These are phyloP conservation scores for Shiraia bambusicola DNA, from an alignment of 2,329 filamentous ascomycete genomes.

Conservation along the genomic window DNA sequence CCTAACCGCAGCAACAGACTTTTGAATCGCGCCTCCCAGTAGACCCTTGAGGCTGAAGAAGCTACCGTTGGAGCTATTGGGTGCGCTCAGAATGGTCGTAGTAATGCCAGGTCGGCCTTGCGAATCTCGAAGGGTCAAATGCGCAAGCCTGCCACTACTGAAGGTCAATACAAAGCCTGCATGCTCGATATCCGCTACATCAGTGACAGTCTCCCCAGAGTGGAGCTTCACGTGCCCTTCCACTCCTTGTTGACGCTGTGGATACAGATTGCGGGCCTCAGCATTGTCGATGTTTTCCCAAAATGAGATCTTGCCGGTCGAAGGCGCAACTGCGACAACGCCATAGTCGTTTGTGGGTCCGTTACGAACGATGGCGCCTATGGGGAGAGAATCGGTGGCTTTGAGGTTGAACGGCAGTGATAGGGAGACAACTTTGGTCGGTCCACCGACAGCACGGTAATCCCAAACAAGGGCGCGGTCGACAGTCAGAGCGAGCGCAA, in stretches of 20 bases:
- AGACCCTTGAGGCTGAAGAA: slow-evolving; percentile 80
- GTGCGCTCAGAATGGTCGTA: slow-evolving; percentile 70
- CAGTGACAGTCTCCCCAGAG: slow-evolving; percentile 73
- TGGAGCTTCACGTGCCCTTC: slow-evolving; percentile 75
- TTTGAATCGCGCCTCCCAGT: slow-evolving; percentile 69
- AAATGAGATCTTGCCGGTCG: slow-evolving; percentile 81
- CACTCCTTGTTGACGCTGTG: slow-evolving; percentile 77
- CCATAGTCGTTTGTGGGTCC: slow-evolving; percentile 79
- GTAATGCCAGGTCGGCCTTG: slow-evolving; percentile 83
- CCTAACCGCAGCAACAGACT: slow-evolving; percentile 77
- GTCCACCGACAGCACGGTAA: slow-evolving; percentile 66
- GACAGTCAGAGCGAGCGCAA: slow-evolving; percentile 78
- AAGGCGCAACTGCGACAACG: slow-evolving; percentile 81
- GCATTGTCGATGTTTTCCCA: slow-evolving; percentile 95
- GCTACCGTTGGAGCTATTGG: slow-evolving; percentile 62
- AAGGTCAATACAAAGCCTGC: slow-evolving; percentile 84
- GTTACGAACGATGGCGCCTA: slow-evolving; percentile 79
- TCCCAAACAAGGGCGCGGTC: slow-evolving; percentile 88
- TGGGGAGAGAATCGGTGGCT: slow-evolving; percentile 70
- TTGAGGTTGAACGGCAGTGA: slow-evolving; percentile 73
- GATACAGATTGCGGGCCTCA: slow-evolving; percentile 78
- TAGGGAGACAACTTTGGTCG: slow-evolving; percentile 74
- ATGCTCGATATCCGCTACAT: slow-evolving; percentile 80
- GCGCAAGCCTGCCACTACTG: slow-evolving; percentile 82
- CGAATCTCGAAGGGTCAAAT: slow-evolving; percentile 80